Evolutionary conservation across 2,329 filamentous ascomycete genomes (phyloP), one percentile per base, ranked within the genome.

Genomic region (Pseudophaeomoniella oleicola): DNA sequence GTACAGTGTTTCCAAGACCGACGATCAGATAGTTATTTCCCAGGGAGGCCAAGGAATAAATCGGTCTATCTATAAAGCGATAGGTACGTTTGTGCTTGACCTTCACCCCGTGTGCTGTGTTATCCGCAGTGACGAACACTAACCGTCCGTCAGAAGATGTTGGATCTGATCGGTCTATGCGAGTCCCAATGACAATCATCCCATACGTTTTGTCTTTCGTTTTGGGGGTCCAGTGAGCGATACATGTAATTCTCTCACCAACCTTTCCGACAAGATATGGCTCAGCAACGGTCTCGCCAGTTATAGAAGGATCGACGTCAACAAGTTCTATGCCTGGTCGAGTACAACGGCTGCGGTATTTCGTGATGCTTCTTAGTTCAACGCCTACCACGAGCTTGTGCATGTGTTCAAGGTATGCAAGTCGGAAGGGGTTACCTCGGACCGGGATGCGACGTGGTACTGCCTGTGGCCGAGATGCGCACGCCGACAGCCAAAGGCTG

Each of bases 31-130:
- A 61, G 17, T 50, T 57, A 34, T 53, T 50, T 2, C 53, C 52
- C 40, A 42, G 77, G 62, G 42, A 62, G 55, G 50, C 73, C 69
- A 55, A 70, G 66, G 44, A 80, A 66, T 34, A 81, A 53, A 40
- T 72, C 61, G 39, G 53, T 1, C 47, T 46, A 5, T 56, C 50
- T 18, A 16, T 12, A 14, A 36, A 30, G 58, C 54, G 15, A 39
- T 42, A 39, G 58, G 53, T 34, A 57, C 47, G 36, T 37, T 59
- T 60, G 27, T 57, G 50, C 12, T 42, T 44, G 29, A 55, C 55
- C 29, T 54, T 48, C 18, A 60, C 51, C 6, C 16, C 16, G 3
- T 44, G 48, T 2, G 46, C 49, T 4, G 50, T 44, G 14, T 46
- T 39, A 5, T 41, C 44, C 18, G 55, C 48, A n/a, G 51, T 50